Conservation (phyloP, 371 early-diverging fungal genomes). For the Mucor indicus region DNA sequence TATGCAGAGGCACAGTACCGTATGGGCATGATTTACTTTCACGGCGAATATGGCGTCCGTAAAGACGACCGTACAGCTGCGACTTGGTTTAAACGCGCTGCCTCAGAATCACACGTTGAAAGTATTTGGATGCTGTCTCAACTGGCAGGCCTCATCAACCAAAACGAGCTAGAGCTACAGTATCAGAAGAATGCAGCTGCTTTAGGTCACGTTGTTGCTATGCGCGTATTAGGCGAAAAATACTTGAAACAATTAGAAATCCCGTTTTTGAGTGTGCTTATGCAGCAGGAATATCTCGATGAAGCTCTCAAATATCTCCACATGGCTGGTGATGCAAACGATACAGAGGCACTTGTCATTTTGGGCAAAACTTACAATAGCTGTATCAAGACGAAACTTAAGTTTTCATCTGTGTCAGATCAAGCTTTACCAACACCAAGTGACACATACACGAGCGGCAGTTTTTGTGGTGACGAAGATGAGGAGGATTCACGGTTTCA, state of each 20-base stretch:
- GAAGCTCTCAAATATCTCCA: constrained; percentile 34
- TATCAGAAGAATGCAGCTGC: constrained; percentile 34
- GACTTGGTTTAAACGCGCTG: constrained; percentile 35
- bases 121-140: constrained; percentile 38
- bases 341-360: constrained; percentile 35
- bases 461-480: constrained; percentile 10
- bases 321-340: constrained; percentile 36
- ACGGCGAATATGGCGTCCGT: constrained; percentile 13
- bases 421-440: constrained; percentile 17
- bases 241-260: constrained; percentile 10
- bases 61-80: constrained; percentile 24
- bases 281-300: constrained; percentile 21
- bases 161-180: constrained; percentile 26
- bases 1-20: constrained; percentile 41
- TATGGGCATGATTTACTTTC: constrained; percentile 24
- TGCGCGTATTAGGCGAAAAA: constrained; percentile 13
- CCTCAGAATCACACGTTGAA: constrained; percentile 23
- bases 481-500: constrained; percentile 20
- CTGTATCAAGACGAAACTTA: constrained; percentile 22
- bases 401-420: constrained; percentile 6
- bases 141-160: constrained; percentile 28
- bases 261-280: constrained; percentile 6
- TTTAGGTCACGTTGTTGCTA: constrained; percentile 25
- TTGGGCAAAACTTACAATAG: constrained; percentile 25
- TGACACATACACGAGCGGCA: no score